Conservation (phyloP, 1,139 yeast genomes). For the Candida smagusa region DNA sequence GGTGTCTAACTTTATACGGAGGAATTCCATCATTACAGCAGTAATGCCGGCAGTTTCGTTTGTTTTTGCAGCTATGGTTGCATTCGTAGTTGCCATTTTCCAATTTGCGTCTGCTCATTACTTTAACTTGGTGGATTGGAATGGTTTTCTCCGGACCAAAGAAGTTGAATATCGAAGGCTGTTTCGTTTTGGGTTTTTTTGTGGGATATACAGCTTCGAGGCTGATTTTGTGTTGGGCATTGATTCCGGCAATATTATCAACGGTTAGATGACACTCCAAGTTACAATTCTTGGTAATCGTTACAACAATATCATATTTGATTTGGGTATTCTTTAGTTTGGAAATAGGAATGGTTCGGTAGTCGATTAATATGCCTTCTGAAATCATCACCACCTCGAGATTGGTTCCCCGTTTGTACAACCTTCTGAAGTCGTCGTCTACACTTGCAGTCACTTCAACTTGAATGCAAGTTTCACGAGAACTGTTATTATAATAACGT, state of each 20-base stretch:
- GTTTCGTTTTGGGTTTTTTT: neutral
- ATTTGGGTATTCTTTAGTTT: too few relatives aligned
- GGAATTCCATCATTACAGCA: slow-evolving; percentile 43
- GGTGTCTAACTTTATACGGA: slow-evolving; percentile 6
- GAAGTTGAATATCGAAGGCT: neutral
- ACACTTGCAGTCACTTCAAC: too few relatives aligned
- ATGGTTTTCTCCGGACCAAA: neutral
- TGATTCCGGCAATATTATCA: slow-evolving; percentile 37
- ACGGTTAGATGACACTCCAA: slow-evolving; percentile 23
- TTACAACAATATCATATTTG: too few relatives aligned
- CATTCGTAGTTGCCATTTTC: slow-evolving; percentile 17
- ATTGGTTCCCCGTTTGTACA: too few relatives aligned
- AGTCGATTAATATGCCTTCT: slow-evolving; percentile 1
- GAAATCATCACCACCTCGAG: neutral
- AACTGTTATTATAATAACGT: too few relatives aligned
- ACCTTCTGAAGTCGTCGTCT: too few relatives aligned
- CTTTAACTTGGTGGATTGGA: neutral
- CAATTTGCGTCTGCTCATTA: neutral
- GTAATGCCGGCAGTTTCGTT: slow-evolving; percentile 34
- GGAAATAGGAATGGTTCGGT: neutral
- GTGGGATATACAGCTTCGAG: neutral
- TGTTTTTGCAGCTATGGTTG: slow-evolving; percentile 37
- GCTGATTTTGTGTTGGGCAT: neutral
- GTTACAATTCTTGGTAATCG: too few relatives aligned
- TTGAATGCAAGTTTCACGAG: too few relatives aligned